These are phyloP conservation scores for Acmispon strigosus DNA, from an alignment of 306 rosid species.

Conservation along the genomic window DNA sequence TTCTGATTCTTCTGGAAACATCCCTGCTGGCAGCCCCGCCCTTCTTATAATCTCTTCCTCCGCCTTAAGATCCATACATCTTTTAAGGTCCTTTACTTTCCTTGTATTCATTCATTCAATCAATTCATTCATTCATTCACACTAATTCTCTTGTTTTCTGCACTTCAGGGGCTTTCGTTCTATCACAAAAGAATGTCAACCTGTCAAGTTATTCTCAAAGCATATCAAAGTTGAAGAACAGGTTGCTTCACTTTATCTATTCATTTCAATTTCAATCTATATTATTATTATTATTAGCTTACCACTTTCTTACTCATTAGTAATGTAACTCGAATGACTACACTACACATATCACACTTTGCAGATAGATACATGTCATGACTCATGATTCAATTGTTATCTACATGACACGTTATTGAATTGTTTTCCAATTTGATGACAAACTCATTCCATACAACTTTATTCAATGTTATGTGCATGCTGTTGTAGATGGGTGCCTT, in stretches of 20 bases:
- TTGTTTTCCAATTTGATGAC: no score
- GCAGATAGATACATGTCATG: no score
- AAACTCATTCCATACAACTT: not conserved
- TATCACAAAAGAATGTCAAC: slow-evolving; percentile 58
- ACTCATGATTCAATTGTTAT: no score
- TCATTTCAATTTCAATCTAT: not conserved
- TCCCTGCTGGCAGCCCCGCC: slow-evolving; percentile 65
- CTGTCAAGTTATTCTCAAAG: slow-evolving; percentile 79
- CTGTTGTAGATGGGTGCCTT: no score
- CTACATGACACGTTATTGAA: no score
- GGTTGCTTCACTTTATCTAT: slow-evolving; percentile 17
- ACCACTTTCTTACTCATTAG: no score
- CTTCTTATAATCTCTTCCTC: slow-evolving; percentile 57
- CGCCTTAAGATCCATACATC: slow-evolving; percentile 69
- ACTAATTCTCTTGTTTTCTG: no score
- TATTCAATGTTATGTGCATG: no score
- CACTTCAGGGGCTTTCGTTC: slow-evolving; percentile 53
- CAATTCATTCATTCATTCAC: no score
- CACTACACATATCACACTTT: no score
- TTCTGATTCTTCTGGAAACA: slow-evolving; percentile 32
- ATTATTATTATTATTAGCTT: no score
- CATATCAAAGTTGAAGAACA: slow-evolving; percentile 85
- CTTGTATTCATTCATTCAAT: not conserved
- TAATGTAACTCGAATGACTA: no score
- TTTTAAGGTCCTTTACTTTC: slow-evolving; percentile 36